Evolutionary conservation across 331 rosid genomes (phyloP).

Genomic region (Quercus lobata): DNA sequence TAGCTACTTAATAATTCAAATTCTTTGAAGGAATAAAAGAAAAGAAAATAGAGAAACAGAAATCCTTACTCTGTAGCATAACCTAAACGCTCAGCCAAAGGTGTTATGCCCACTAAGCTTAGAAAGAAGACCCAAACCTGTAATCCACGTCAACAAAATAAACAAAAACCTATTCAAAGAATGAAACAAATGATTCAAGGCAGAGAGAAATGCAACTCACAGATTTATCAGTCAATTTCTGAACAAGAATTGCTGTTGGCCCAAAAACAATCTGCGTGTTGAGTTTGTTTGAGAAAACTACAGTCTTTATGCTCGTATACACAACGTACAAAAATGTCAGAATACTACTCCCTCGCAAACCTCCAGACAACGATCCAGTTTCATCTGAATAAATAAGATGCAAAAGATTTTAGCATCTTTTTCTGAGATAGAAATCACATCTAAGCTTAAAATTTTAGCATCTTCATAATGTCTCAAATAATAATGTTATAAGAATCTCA

Average conservation of each 20-base stretch:
- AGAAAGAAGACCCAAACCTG: conserved; percentile 84
- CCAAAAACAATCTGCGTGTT: conserved; percentile 77
- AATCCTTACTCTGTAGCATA: conserved; percentile 80
- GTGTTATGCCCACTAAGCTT: conserved; percentile 73
- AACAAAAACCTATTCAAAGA: conserved; percentile 7
- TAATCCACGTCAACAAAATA: conserved; percentile 22
- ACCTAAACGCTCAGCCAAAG: conserved; percentile 87
- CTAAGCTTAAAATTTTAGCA: no score
- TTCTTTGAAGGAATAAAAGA: not conserved
- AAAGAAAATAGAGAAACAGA: not conserved
- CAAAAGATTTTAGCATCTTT: conserved; percentile 17
- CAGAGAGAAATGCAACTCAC: conserved; percentile 47
- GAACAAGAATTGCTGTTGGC: conserved; percentile 60
- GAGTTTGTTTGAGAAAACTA: conserved; percentile 61
- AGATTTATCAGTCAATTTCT: conserved; percentile 35
- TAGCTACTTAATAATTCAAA: conserved; percentile 20
- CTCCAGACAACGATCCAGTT: conserved; percentile 32
- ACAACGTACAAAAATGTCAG: conserved; percentile 21
- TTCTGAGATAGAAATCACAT: conserved; percentile 15
- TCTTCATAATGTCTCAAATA: no score
- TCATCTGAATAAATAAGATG: conserved; percentile 23
- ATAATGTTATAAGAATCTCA: no score
- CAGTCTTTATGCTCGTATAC: conserved; percentile 47
- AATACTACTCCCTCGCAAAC: not conserved
- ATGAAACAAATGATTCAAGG: not conserved